Evolutionary conservation across 2,329 filamentous ascomycete genomes (phyloP), one percentile per base, ranked within the genome.

Genomic region (Nigrospora osmanthi): DNA sequence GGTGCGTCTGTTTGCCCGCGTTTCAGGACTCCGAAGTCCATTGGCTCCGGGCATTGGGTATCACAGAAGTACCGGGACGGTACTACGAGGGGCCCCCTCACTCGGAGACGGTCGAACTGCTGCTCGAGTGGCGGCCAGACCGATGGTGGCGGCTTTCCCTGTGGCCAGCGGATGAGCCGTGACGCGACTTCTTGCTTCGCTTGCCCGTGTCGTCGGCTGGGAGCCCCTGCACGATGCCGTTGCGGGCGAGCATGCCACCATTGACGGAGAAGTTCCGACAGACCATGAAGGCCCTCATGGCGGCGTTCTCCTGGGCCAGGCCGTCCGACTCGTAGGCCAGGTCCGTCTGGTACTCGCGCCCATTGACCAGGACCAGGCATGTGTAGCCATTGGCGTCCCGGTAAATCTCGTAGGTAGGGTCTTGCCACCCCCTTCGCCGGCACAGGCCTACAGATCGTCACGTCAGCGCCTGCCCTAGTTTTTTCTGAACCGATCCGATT

Each of bases 231-330:
- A 84, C 79, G 50, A 83, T 81, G 37, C 80, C 80, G 58, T 83
- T 84, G 52, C 80, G 76, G 50, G 80, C 80, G 51, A 83, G 72
- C 89, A 95, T 95, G 62, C 91, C 91, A 58, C 94, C 89, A 63
- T 95, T 96, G 65, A 94, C 87, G 45, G 89, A 95, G 70, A 96
- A 96, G 75, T 95, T 95, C 52, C 89, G 85, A 74, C 91, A 96
- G 54, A 96, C 93, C 81, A 95, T 91, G 68, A 95, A 97, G 47
- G 91, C 91, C 50, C 89, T 86, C 80, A 94, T 94, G 49, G 91
- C 91, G 23, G 91, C 91, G 58, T 91, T 93, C 66, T 97, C 90
- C 61, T 89, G 87, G 39, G 91, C 91, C 53, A 95, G 75, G 40
- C 79, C 73, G 62, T 91, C 87, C 50, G 85, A 87, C 62, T 87